A percentile compares a stretch with the other conserved stretches of the same genome.
Conservation (phyloP, 2,329 filamentous ascomycete species). For the Stachybotrys chartarum region DNA sequence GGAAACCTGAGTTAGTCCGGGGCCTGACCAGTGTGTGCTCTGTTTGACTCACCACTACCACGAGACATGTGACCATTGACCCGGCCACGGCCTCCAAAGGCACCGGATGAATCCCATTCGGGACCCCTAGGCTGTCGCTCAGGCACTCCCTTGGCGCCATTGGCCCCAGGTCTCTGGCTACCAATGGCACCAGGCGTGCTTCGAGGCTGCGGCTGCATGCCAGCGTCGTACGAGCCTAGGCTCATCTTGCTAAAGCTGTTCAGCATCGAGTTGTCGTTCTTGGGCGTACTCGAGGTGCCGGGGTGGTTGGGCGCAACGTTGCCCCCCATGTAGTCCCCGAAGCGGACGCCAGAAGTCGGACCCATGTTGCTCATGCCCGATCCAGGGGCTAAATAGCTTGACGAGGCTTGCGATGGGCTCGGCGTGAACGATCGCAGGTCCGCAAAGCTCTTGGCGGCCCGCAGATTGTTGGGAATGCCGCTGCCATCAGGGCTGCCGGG, state of each 20-base stretch:
- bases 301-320: slow-evolving; percentile 26
- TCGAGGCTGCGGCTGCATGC: slow-evolving; percentile 27
- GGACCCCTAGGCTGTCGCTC: slow-evolving; percentile 59
- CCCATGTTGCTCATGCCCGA: slow-evolving; percentile 49
- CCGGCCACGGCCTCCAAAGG: slow-evolving; percentile 47
- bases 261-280: slow-evolving; percentile 34
- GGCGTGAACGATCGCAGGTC: slow-evolving; percentile 93
- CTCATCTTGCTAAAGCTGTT: slow-evolving; percentile 43
- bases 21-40: neutral
- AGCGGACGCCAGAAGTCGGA: slow-evolving; percentile 28
- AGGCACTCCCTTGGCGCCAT: slow-evolving; percentile 39
- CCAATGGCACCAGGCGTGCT: slow-evolving; percentile 56
- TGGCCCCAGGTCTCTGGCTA: slow-evolving; percentile 53
- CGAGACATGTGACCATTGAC: slow-evolving; percentile 55
- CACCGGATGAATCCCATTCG: slow-evolving; percentile 49
- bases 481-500: slow-evolving; percentile 66
- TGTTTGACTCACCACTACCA: slow-evolving; percentile 46
- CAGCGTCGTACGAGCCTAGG: slow-evolving; percentile 43
- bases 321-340: slow-evolving; percentile 37
- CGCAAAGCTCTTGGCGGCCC: slow-evolving; percentile 93
- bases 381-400: slow-evolving; percentile 57
- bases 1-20: neutral
- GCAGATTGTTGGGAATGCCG: slow-evolving; percentile 68
- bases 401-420: slow-evolving; percentile 78
- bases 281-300: slow-evolving; percentile 27